phyloP scores from a whole-genome alignment of 495 filamentous ascomycete genomes.

The Trichocladium uniseriatum region DNA sequence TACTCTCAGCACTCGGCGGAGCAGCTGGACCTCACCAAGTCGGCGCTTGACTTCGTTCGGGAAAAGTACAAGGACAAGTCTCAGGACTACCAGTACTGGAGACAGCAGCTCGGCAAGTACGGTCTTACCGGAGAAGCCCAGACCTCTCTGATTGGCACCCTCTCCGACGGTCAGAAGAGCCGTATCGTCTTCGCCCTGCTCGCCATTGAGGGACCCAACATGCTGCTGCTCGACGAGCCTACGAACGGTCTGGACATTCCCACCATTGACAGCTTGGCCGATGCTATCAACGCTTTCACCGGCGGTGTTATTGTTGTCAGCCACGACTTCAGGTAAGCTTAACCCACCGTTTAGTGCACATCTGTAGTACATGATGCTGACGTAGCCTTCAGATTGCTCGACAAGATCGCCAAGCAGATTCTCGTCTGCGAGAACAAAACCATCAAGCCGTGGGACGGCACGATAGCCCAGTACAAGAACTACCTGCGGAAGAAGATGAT shows the following conservation, averaged over 20 bases:
- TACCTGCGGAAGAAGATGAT: constrained; percentile 97
- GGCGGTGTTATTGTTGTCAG: constrained; percentile 97
- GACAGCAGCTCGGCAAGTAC: constrained; percentile 91
- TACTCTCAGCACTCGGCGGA: constrained; percentile 98
- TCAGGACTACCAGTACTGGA: constrained; percentile 99
- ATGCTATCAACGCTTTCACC: constrained; percentile 92
- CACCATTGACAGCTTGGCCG: constrained; percentile 93
- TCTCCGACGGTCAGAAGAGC: constrained; percentile 95
- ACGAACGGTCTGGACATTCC: constrained; percentile 99
- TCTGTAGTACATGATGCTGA: constrained; percentile 14
- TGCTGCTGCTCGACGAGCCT: constrained; percentile 95
- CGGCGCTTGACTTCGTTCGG: constrained; percentile 90
- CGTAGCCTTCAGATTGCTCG: constrained; percentile 57
- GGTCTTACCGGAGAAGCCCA: constrained; percentile 86
- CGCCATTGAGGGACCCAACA: constrained; percentile 94
- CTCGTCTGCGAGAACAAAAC: constrained; percentile 97
- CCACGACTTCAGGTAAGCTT: constrained; percentile 87
- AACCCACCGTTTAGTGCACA: background rate
- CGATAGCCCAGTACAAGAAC: constrained; percentile 93
- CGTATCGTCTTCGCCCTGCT: constrained; percentile 96
- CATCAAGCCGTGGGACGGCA: constrained; percentile 77
- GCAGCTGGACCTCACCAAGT: constrained; percentile 97
- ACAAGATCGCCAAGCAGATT: constrained; percentile 99
- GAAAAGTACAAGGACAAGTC: constrained; percentile 84
- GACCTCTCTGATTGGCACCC: constrained; percentile 93